These are phyloP conservation scores for Castanea mollissima DNA, from an alignment of 306 rosid species.

Conservation along the genomic window DNA sequence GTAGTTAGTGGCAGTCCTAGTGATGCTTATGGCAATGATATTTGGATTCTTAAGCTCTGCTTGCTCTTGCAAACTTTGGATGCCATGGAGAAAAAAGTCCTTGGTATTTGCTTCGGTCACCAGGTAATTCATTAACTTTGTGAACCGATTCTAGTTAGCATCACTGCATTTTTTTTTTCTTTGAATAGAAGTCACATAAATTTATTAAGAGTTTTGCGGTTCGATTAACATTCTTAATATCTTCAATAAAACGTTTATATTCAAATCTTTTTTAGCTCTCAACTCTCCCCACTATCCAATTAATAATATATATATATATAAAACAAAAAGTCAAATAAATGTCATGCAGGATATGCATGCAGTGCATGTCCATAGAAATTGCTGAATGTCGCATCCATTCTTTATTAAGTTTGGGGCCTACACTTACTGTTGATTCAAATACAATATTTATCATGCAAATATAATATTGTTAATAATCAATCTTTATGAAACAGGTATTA, in stretches of 20 bases:
- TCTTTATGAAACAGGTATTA: constrained; percentile 34
- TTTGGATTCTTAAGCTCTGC: constrained; percentile 60
- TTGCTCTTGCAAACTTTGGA: constrained; percentile 50
- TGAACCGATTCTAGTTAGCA: neutral
- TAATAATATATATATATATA: too few relatives aligned
- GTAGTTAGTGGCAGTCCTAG: constrained; percentile 54
- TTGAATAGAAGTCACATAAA: neutral
- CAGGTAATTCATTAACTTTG: constrained; percentile 39
- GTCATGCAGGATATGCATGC: too few relatives aligned
- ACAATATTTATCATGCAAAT: too few relatives aligned
- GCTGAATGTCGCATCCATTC: too few relatives aligned
- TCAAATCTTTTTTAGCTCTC: too few relatives aligned
- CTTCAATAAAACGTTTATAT: too few relatives aligned
- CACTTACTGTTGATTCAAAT: too few relatives aligned
- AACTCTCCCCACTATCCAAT: too few relatives aligned
- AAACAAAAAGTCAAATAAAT: neutral
- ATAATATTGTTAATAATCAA: too few relatives aligned
- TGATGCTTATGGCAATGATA: constrained; percentile 61
- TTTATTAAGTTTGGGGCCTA: too few relatives aligned
- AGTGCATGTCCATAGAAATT: too few relatives aligned
- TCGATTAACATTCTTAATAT: accelerated
- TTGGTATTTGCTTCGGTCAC: constrained; percentile 78
- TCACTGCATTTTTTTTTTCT: neutral
- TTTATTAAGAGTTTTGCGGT: accelerated
- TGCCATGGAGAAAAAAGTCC: constrained; percentile 62